Evolutionary conservation across 257 asterid species (phyloP), one percentile per base, ranked within the genome.

Genomic region (Knoxia roxburghii): DNA sequence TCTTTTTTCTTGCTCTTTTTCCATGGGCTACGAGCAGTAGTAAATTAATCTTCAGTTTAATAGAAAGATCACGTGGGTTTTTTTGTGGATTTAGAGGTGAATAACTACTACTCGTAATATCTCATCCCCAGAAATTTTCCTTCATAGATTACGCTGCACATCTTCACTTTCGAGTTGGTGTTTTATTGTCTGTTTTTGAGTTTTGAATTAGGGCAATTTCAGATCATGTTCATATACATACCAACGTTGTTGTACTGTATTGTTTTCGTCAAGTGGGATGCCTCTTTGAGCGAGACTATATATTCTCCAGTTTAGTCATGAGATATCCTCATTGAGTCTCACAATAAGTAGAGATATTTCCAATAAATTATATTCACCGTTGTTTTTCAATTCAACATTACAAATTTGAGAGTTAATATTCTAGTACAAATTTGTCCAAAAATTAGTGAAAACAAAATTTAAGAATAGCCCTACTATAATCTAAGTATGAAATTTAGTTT

Each of bases 31-130:
- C n/a, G n/a, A n/a, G n/a, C n/a, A 15, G 2, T 8, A 32, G 35
- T 24, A 46, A 48, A 29, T 46, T 48, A 30, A 32, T 58, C 15
- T 48, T 64, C 69, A 29, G 21, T 46, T 29, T 29, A 7, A 24
- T 48, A 48, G 30, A 18, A 64, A 29, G 45, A 4, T 33, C 69
- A 65, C 61, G 50, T 66, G 61, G 6, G n/a, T n/a, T n/a, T 51
- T 39, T 66, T 66, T 35, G 50, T 2, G 21, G 26, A 33, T 66
- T 50, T 33, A 51, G 50, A 51, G 51, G 50, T 23, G 7, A 53
- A 35, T 75, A 70, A 75, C 45, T 4, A 3, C 9, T 68, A 46
- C 68, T 73, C 68, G 72, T 71, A 69, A 40, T n/a, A n/a, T 78
- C 62, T 59, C 66, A 57, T 69, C 65, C 62, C 17, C 26, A 66